Base-by-base conservation (phyloP, 768 basidiomycete species). In the Rhodotorula graminis region DNA sequence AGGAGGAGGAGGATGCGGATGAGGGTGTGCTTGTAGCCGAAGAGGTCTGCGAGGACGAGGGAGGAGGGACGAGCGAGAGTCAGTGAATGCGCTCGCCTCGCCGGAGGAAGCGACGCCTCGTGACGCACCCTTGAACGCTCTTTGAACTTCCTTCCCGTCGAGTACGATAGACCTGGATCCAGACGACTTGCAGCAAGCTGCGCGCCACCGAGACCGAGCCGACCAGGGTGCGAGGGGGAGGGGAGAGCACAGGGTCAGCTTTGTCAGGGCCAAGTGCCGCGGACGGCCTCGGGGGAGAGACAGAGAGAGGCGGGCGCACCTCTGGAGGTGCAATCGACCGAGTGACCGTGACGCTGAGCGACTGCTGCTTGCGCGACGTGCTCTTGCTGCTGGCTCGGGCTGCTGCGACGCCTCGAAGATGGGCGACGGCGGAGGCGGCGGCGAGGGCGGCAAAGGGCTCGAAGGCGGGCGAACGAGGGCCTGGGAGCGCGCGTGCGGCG, bases 111-210 rank as follows among this genome's bases (percentile, higher is more conserved):
- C 25, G 50, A 9, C 10, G 23, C 6, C 5, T 14, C 44, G 9
- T 18, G 53, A 40, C 57, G 31, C 33, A 58, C 57, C 57, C 33
- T 55, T 33, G 9, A 19, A 56, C 55, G 33, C 57, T 58, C 33
- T 31, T 40, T 6, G 37, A 14, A 52, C 50, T 33, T 58, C 58
- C 40, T 59, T 59, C 58, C 58, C 58, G 44, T 46, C 42, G 37
- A 16, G 25, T 12, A n/a, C 40, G 58, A 15, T 9, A 25, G 58
- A 59, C 33, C 58, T 40, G 6, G 57, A 37, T 21, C 57, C 57
- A 59, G 58, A 59, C 25, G 27, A 42, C 58, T 59, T 59, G 58
- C 33, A 42, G 58, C 37, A 59, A 59, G 58, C 58, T 59, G 56
- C 19, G 33, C 37, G 37, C 5, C 37, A 37, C 37, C 37, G 37